Conservation (phyloP, 202 grass and related monocot genomes). For the Zoysia matrella region DNA sequence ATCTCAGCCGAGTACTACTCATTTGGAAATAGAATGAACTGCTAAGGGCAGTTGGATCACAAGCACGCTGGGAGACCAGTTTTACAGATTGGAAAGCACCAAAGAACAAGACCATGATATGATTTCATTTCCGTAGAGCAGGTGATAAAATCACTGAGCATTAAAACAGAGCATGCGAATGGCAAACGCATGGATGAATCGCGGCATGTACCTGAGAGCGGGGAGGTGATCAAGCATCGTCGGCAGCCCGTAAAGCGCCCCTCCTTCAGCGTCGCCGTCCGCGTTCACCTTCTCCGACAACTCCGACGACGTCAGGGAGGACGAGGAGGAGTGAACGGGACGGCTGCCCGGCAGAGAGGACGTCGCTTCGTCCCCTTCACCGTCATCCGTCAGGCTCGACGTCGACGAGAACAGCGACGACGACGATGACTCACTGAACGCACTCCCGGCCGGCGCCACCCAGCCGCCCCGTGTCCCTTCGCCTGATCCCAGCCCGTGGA, state of each 20-base stretch:
- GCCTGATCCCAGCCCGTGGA: background rate
- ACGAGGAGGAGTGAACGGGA: conserved; percentile 26
- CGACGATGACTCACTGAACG: conserved; percentile 11
- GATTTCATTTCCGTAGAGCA: too few species aligned
- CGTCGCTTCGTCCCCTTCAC: conserved; percentile 34
- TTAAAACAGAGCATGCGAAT: background rate
- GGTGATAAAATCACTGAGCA: too few species aligned
- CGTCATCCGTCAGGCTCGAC: conserved; percentile 56
- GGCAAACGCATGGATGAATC: background rate
- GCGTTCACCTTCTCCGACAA: conserved; percentile 27
- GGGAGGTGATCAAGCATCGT: conserved; percentile 70
- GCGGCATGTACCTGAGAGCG: conserved; percentile 37
- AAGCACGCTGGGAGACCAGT: too few species aligned
- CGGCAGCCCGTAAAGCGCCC: conserved; percentile 65
- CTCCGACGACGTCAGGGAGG: conserved; percentile 25
- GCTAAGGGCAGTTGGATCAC: too few species aligned
- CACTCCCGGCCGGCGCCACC: background rate
- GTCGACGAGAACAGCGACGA: conserved; percentile 47
- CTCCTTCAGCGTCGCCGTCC: conserved; percentile 29
- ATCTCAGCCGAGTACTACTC: too few species aligned
- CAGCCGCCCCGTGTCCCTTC: background rate
- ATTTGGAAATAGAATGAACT: too few species aligned
- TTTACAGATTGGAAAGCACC: too few species aligned
- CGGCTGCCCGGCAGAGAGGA: conserved; percentile 15
- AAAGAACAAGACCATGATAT: too few species aligned